A percentile compares a stretch with the other conserved stretches of the same genome.
Conservation (phyloP, 768 basidiomycete genomes). For the Auricularia cornea region DNA sequence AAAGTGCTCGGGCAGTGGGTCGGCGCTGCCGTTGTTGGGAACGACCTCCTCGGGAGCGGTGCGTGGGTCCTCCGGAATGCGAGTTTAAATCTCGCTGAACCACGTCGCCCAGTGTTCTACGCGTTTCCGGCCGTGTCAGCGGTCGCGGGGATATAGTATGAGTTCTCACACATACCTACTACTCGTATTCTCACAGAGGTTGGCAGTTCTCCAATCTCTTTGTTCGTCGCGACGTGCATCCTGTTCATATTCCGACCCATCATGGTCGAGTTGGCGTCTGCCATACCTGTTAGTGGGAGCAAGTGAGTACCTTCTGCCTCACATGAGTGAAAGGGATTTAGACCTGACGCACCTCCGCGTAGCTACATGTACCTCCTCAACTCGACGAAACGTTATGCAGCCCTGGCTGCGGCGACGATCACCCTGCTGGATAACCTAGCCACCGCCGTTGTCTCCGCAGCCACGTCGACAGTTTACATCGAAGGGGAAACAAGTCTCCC, state of each 20-base stretch:
- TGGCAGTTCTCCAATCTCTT: constrained; percentile 56
- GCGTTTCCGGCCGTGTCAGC: constrained; percentile 57
- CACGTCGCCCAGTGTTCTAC: constrained; percentile 42
- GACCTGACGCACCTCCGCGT: not conserved
- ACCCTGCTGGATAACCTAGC: constrained; percentile 65
- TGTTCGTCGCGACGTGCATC: constrained; percentile 53
- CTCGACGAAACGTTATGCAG: constrained; percentile 53
- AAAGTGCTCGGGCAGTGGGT: constrained; percentile 52
- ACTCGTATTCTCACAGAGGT: not conserved
- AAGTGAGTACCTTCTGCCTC: constrained; percentile 47
- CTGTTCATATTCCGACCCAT: constrained; percentile 68
- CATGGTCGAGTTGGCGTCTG: constrained; percentile 63
- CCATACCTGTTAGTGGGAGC: constrained; percentile 60
- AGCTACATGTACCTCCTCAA: constrained; percentile 24
- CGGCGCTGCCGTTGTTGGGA: constrained; percentile 59
- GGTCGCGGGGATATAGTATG: constrained; percentile 56
- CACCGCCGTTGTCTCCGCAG: constrained; percentile 63
- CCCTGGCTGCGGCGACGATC: constrained; percentile 51
- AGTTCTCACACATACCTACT: constrained; percentile 5
- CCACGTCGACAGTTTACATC: constrained; percentile 61
- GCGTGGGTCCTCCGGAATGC: not conserved
- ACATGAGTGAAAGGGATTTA: not conserved
- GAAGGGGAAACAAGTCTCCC: constrained; percentile 53
- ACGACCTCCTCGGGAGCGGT: constrained; percentile 52
- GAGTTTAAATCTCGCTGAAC: not conserved